Evolutionary conservation across 768 basidiomycete genomes (phyloP).

Genomic region (Asterophora lycoperdoides): DNA sequence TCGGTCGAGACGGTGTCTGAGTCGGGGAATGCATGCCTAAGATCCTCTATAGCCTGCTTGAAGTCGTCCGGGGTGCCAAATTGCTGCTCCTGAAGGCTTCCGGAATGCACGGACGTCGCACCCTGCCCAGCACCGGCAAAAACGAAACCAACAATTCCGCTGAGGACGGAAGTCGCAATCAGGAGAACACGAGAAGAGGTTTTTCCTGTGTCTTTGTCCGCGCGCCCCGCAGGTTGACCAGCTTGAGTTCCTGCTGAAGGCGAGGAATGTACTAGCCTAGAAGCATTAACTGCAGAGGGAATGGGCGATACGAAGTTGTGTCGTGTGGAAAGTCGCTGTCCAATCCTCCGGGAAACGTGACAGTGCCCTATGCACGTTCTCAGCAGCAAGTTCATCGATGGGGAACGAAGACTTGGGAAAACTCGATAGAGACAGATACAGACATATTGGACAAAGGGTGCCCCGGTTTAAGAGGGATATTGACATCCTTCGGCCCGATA

Average conservation of each 20-base stretch:
- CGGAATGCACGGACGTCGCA: neutral
- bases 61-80: constrained; percentile 57
- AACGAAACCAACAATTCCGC: constrained; percentile 15
- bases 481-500: too few relatives aligned
- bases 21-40: constrained; percentile 36
- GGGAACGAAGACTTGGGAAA: too few relatives aligned
- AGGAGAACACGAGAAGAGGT: constrained; percentile 1
- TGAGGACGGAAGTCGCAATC: constrained; percentile 9
- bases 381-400: too few relatives aligned
- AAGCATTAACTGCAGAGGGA: too few relatives aligned
- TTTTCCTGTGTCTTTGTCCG: neutral
- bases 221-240: neutral
- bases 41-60: constrained; percentile 45
- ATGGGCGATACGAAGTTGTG: too few relatives aligned
- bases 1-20: constrained; percentile 45
- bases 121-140: constrained; percentile 5
- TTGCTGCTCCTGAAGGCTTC: constrained; percentile 13
- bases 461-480: too few relatives aligned
- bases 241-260: neutral
- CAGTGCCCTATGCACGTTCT: too few relatives aligned
- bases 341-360: too few relatives aligned
- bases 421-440: too few relatives aligned
- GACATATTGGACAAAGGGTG: too few relatives aligned
- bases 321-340: too few relatives aligned
- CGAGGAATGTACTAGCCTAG: neutral